Percentiles rank a stretch among this genome's conserved stretches.
These are phyloP conservation scores for Zygosaccharomyces siamensis DNA, from an alignment of 805 yeast species.

Conservation along the genomic window DNA sequence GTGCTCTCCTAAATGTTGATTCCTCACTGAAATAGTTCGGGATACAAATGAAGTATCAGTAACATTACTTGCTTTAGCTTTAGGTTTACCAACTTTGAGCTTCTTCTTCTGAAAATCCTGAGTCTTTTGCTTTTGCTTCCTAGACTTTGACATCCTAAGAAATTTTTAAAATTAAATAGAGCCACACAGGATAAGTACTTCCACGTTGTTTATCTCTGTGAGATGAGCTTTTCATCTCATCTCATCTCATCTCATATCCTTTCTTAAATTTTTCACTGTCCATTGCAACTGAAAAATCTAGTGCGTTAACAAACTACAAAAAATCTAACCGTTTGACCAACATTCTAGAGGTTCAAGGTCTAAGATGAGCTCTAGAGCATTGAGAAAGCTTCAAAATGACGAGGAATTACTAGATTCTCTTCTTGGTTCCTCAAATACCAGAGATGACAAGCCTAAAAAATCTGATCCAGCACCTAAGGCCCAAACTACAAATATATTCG, in stretches of 20 bases:
- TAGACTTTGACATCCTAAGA: slow-evolving; percentile 30
- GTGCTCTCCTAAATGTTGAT: slow-evolving; percentile 30
- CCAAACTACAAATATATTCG: slow-evolving; percentile 23
- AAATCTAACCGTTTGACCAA: background rate
- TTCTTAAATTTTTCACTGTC: slow-evolving; percentile 7
- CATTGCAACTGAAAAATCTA: background rate
- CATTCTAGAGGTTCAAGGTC: background rate
- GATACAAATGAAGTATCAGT: slow-evolving; percentile 86
- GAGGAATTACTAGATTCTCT: slow-evolving; percentile 26
- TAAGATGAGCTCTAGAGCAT: slow-evolving; percentile 35
- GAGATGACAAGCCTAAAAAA: slow-evolving; percentile 3
- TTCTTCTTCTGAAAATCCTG: slow-evolving; percentile 58
- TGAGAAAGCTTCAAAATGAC: slow-evolving; percentile 35
- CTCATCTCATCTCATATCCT: slow-evolving; percentile 12
- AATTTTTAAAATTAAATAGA: background rate
- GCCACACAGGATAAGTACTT: background rate
- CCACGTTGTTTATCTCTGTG: slow-evolving; percentile 2
- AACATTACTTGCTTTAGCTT: slow-evolving; percentile 62
- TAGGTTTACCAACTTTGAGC: slow-evolving; percentile 82
- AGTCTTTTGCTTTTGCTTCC: slow-evolving; percentile 38
- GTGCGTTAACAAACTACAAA: background rate
- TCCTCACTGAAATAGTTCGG: slow-evolving; percentile 38
- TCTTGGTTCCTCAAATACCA: slow-evolving; percentile 9
- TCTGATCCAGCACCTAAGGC: slow-evolving; percentile 1
- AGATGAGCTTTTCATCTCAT: slow-evolving; percentile 16